Base-by-base conservation (phyloP, 179 eudicot genomes). In the Amaranthus tricolor region DNA sequence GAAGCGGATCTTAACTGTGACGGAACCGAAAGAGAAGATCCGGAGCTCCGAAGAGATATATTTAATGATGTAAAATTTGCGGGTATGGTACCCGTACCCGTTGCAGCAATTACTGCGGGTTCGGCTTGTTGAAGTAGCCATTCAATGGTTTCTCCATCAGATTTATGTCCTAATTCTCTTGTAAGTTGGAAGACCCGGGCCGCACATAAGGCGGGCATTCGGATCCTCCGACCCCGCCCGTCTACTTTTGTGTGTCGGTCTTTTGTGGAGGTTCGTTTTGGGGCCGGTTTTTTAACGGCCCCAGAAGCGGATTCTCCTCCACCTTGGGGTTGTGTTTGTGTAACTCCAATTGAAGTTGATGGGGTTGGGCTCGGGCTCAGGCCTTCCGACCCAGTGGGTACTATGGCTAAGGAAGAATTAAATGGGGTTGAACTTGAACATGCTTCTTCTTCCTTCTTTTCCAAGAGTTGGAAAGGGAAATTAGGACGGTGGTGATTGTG, bases 231-330 rank as follows among this genome's bases (percentile, higher is more conserved):
- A 0, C 88, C 88, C 3, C 88, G 84, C 53, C 88, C 88, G 74
- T 85, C 87, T 31, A 84, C 87, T 47, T 84, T 84, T 1, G 87
- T 84, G 76, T 84, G 87, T 0, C 87, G 82, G 75, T 85, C 88
- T 44, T 82, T 85, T 4, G 85, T 80, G 9, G 85, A 85, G 19
- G 88, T 77, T 7, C 88, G 76, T 43, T 85, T 85, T 5, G 88
- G 88, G 0, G 80, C 83, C 6, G 81, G 68, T 48, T 85, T 85
- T 56, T 85, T 85, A 0, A 60, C 8, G 69, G 49, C n/a, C 76
- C 71, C 54, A 31, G 70, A 16, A 14, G 65, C 19, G 15, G 83
- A 75, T 43, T 71, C 76, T 5, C 50, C 83, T 0, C 20, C 80
- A 10, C 24, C 56, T 20, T 77, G 31, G 87, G 76, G 79, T 83